Conservation (phyloP, 805 yeast genomes). For the Danielia reshetovae region DNA sequence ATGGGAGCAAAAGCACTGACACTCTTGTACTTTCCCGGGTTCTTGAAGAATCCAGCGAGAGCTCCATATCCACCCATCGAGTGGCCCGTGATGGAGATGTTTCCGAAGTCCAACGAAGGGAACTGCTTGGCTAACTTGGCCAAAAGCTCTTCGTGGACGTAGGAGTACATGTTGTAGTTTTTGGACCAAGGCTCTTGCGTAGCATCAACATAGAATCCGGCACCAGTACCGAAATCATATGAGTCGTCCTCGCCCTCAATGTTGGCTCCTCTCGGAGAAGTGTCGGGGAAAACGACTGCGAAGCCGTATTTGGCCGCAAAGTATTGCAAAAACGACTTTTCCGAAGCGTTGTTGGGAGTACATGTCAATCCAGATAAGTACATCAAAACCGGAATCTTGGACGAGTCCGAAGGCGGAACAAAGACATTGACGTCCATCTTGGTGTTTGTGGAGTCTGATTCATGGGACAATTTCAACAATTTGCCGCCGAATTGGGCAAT, state of each 20-base stretch:
- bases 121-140: slow-evolving; percentile 41
- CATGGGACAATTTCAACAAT: slow-evolving; percentile 70
- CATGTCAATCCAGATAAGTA: slow-evolving; percentile 90
- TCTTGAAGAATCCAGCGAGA: slow-evolving; percentile 56
- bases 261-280: slow-evolving; percentile 86
- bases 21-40: slow-evolving; percentile 70
- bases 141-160: slow-evolving; percentile 72
- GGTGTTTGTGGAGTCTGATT: slow-evolving; percentile 60
- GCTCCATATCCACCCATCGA: slow-evolving; percentile 99
- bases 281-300: slow-evolving; percentile 91
- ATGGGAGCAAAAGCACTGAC: slow-evolving; percentile 93
- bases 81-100: slow-evolving; percentile 84
- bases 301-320: slow-evolving; percentile 79
- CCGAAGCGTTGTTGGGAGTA: slow-evolving; percentile 88
- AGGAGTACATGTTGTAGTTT: slow-evolving; percentile 84
- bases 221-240: slow-evolving; percentile 93
- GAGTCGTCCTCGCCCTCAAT: slow-evolving; percentile 76
- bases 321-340: slow-evolving; percentile 84
- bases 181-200: slow-evolving; percentile 64
- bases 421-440: slow-evolving; percentile 82
- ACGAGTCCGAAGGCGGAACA: slow-evolving; percentile 52
- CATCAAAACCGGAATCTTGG: slow-evolving; percentile 62
- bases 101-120: slow-evolving; percentile 55
- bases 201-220: slow-evolving; percentile 92
- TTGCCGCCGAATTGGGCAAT: slow-evolving; percentile 71